Evolutionary conservation across 768 basidiomycete genomes (phyloP).

Genomic region (Filobasidium floriforme): DNA sequence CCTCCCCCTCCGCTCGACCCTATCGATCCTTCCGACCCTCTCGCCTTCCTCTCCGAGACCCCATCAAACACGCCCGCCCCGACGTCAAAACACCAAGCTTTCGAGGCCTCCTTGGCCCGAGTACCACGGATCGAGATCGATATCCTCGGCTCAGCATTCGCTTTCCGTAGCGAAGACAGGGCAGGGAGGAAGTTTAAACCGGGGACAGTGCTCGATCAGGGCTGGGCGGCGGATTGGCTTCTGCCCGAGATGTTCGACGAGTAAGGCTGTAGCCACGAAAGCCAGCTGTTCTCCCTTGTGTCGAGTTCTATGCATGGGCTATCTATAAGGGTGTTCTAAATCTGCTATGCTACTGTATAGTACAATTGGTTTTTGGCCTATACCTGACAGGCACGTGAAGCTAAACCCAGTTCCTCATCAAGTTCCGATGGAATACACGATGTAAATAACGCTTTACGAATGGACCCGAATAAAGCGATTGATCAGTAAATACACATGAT

Average conservation of each 20-base stretch:
- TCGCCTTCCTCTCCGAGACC: not conserved
- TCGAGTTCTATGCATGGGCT: no score
- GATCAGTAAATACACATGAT: not conserved
- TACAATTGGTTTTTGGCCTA: no score
- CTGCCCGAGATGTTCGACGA: constrained; percentile 14
- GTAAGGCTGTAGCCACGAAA: no score
- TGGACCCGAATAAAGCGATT: no score
- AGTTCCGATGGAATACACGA: constrained; percentile 17
- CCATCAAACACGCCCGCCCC: not conserved
- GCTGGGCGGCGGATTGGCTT: constrained; percentile 40
- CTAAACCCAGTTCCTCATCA: not conserved
- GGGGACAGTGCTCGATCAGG: constrained; percentile 29
- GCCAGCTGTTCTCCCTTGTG: no score
- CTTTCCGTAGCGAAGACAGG: constrained; percentile 34
- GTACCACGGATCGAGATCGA: constrained; percentile 33
- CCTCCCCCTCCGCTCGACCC: not conserved
- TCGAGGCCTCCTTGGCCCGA: constrained; percentile 16
- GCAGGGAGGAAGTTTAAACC: constrained; percentile 41
- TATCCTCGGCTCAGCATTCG: constrained; percentile 35
- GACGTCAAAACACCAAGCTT: not conserved
- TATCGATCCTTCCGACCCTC: constrained; percentile 2
- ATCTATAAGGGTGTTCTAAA: no score
- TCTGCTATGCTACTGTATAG: no score
- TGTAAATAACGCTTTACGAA: constrained; percentile 15
- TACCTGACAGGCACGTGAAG: no score